Base-by-base conservation (phyloP, 2,329 filamentous ascomycete species). In the Sclerotinia nivalis region DNA sequence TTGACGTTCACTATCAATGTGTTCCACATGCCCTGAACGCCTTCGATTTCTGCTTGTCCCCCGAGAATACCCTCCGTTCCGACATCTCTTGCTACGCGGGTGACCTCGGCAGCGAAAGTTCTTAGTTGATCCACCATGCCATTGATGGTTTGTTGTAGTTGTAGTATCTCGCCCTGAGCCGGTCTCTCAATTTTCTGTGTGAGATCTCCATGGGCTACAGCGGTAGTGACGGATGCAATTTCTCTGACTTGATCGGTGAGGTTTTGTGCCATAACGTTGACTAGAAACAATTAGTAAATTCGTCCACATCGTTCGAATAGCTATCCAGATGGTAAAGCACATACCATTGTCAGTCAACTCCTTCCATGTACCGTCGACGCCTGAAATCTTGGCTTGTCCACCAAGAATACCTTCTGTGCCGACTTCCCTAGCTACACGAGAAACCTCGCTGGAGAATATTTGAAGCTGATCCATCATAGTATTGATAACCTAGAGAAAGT, bases 381-480 rank as follows among this genome's bases (percentile, higher is more conserved):
- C 95, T 74, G 93, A 91, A 72, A 98, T 95, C 80, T 93, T 91
- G 71, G 95, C 95, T 80, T 98, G 95, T 56, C 95, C 95, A 76
- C 95, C 95, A 55, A 98, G 89, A 73, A 96, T 91, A 78, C 95
- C 95, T 80, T 98, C 94, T 18, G 95, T 98, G 75, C 95, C 95
- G 83, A 98, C 95, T 81, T 98, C 95, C 80, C 93, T 92, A 67
- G 95, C 95, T 75, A 98, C 90, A 75, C 93, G 91, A 47, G 95
- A 97, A 77, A 98, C 95, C 83, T 98, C 94, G 80, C 93, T 96
- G 74, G 95, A 95, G 81, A 98, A 98, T 71, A 96, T 92, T 79
- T 97, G 94, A 71, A 98, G 86, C 81, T 97, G 95, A 79, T 98
- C 95, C 88, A 98, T 97, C 95, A 98, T 98, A 75, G 92, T 96